Percentiles rank a stretch among this genome's conserved stretches.
Evolutionary conservation across 176 grass and related monocot genomes (phyloP).

Genomic region (Sorghum bicolor): Sorghum_bicolor_NCBIv3 NC_012874.2:21261501-21262000

Average conservation of each 20-base stretch:
- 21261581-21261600: slow-evolving; percentile 39
- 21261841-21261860: background rate
- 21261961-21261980: too few relatives aligned
- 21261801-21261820: background rate
- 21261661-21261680: background rate
- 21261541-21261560: slow-evolving; percentile 24
- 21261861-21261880: background rate
- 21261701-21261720: background rate
- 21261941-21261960: background rate
- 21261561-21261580: background rate
- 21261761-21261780: background rate
- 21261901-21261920: background rate
- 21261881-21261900: background rate
- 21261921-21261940: background rate
- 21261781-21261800: background rate
- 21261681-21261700: slow-evolving; percentile 13
- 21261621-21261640: too few relatives aligned
- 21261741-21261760: too few relatives aligned
- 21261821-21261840: background rate
- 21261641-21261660: background rate
- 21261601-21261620: slow-evolving; percentile 30
- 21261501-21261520: background rate
- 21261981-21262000: too few relatives aligned
- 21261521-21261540: slow-evolving; percentile 27
- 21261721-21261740: too few relatives aligned